These are phyloP conservation scores for Suillus cothurnatus DNA, from an alignment of 768 basidiomycete species.

Conservation along the genomic window DNA sequence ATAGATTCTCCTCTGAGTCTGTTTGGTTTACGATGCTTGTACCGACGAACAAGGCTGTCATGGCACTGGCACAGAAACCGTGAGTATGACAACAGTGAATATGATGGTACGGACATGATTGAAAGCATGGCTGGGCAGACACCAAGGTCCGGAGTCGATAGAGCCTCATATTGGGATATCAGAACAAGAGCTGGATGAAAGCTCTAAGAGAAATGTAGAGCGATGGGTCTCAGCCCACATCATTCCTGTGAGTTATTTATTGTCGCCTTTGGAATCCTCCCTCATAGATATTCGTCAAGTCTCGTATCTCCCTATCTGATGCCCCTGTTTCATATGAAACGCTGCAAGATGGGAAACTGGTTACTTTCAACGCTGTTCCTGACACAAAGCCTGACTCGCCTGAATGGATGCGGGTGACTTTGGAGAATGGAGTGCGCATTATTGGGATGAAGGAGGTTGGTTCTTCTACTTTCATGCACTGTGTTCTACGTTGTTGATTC, in stretches of 20 bases:
- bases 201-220: constrained; percentile 67
- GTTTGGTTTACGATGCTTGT: constrained; percentile 64
- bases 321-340: constrained; percentile 51
- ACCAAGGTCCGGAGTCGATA: constrained; percentile 50
- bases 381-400: constrained; percentile 37
- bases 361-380: constrained; percentile 49
- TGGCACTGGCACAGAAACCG: constrained; percentile 82
- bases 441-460: constrained; percentile 63
- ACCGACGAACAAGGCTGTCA: constrained; percentile 87
- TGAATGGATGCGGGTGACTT: constrained; percentile 59
- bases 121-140: constrained; percentile 40
- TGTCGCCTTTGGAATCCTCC: neutral
- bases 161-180: constrained; percentile 57
- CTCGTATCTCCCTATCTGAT: constrained; percentile 46
- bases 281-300: constrained; percentile 25
- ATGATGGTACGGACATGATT: neutral
- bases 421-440: constrained; percentile 61
- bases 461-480: neutral
- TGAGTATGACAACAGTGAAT: constrained; percentile 41
- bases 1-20: constrained; percentile 39
- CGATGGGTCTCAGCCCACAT: constrained; percentile 85
- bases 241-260: constrained; percentile 57
- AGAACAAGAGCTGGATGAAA: constrained; percentile 65
- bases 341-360: constrained; percentile 56
- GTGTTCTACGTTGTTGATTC: neutral